Evolutionary conservation across 176 grass and related monocot genomes (phyloP).

Genomic region (Puccinellia tenuiflora): DNA sequence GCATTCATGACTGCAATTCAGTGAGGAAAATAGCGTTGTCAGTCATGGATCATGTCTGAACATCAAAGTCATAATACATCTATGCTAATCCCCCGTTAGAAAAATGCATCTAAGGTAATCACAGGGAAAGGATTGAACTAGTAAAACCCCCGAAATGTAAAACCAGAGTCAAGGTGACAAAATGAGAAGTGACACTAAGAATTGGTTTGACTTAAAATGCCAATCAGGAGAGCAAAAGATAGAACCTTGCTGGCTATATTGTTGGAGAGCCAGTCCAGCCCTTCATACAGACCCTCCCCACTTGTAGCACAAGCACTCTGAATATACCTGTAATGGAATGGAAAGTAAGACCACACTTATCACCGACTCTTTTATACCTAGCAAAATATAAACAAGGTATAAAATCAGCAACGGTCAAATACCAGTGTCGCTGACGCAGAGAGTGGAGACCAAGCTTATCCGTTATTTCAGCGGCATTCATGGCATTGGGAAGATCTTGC

Average conservation of each 20-base stretch:
- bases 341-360: neutral
- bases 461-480: slow-evolving; percentile 22
- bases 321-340: neutral
- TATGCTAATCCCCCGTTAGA: neutral
- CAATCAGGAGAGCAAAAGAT: neutral
- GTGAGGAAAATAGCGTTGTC: neutral
- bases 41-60: neutral
- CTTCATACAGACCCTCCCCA: slow-evolving; percentile 21
- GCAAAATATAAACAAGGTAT: neutral
- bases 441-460: slow-evolving; percentile 25
- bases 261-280: slow-evolving; percentile 14
- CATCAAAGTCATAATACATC: neutral
- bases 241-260: slow-evolving; percentile 14
- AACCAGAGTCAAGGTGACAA: neutral
- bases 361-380: neutral
- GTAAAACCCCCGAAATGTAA: neutral
- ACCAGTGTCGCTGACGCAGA: slow-evolving; percentile 22
- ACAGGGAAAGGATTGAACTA: neutral
- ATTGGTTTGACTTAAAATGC: neutral
- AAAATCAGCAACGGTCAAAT: neutral
- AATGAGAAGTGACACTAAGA: neutral
- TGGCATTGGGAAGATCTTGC: slow-evolving; percentile 25
- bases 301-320: slow-evolving; percentile 22
- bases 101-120: neutral
- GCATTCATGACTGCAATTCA: neutral